Evolutionary conservation across 192 early-diverging fungal species (phyloP), one percentile per base, ranked within the genome.

Genomic region (Radiomyces spectabilis): DNA sequence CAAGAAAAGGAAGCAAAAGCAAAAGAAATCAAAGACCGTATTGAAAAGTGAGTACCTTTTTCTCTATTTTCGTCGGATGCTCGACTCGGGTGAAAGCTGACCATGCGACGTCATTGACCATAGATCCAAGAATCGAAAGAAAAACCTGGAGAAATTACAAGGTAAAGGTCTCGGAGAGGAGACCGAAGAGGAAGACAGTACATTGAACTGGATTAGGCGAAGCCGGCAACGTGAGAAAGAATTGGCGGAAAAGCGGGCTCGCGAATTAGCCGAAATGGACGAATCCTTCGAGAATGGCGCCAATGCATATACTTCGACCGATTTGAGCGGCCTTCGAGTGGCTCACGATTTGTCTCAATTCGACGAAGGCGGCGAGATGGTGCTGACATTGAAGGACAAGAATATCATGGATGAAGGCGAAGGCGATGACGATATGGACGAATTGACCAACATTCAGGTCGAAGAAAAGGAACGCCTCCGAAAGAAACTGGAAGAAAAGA

Each of bases 341-440:
- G 84, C 69, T 0, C 92, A 95, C 61, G 72, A 68, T 34, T 33
- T 91, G 40, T 53, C 72, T 1, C 85, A 88, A 22, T 80, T 95
- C 48, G 66, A 60, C 4, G 78, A 81, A 40, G 81, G 79, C 1
- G 73, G 68, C 1, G 94, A 95, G 43, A 76, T 79, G 0, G 87
- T 98, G 35, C 74, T 98, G 52, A 92, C 93, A 1, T 65, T 98
- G 15, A 89, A 90, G 60, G 95, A 98, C 62, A 68, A 74, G 12
- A 76, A 69, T 0, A 88, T 98, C 39, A 64, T 86, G 38, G 77
- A 75, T 58, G 73, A 75, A 54, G n/a, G n/a, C n/a, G 50, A 73
- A 63, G 53, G 29, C 4, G 45, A 52, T 2, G 87, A 85, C 7
- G 82, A 82, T 13, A 82, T 73, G 0, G 85, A 93, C 63, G 81